These are phyloP conservation scores for Pseudotsuga menziesii DNA, from an alignment of 75 land plant genomes.

Conservation along the genomic window DNA sequence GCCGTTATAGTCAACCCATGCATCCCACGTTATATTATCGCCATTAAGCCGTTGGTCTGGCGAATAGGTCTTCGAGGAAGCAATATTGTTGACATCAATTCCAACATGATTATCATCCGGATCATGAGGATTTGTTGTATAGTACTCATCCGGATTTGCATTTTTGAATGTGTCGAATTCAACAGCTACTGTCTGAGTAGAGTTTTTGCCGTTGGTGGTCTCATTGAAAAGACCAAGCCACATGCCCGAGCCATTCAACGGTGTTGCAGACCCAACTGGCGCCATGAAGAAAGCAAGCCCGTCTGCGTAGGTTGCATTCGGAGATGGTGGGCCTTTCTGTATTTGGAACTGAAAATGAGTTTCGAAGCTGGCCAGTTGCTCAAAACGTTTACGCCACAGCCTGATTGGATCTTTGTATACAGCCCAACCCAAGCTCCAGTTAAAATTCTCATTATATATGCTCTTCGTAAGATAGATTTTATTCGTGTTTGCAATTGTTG, in stretches of 20 bases:
- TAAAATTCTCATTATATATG: background rate
- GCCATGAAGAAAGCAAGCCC: background rate
- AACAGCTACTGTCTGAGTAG: background rate
- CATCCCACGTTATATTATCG: background rate
- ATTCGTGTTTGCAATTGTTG: background rate
- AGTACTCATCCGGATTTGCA: background rate
- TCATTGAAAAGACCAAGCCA: slow-evolving; percentile 3
- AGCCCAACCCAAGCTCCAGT: background rate
- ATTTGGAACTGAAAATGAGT: background rate
- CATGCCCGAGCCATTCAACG: background rate
- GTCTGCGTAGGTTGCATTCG: background rate
- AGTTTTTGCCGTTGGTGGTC: background rate
- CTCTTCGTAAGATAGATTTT: background rate
- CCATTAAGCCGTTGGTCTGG: background rate
- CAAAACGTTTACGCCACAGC: background rate
- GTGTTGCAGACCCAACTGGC: background rate
- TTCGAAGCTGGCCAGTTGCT: background rate
- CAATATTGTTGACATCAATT: slow-evolving; percentile 1
- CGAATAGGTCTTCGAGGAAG: background rate
- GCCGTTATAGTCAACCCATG: background rate
- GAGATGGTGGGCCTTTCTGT: background rate
- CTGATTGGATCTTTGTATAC: background rate
- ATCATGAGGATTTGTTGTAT: background rate
- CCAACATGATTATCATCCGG: slow-evolving; percentile 13
- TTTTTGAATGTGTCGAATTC: slow-evolving; percentile 12